A percentile compares a stretch with the other conserved stretches of the same genome.
Evolutionary conservation across 2,329 filamentous ascomycete genomes (phyloP).

Genomic region (Hirsutella thompsonii): DNA sequence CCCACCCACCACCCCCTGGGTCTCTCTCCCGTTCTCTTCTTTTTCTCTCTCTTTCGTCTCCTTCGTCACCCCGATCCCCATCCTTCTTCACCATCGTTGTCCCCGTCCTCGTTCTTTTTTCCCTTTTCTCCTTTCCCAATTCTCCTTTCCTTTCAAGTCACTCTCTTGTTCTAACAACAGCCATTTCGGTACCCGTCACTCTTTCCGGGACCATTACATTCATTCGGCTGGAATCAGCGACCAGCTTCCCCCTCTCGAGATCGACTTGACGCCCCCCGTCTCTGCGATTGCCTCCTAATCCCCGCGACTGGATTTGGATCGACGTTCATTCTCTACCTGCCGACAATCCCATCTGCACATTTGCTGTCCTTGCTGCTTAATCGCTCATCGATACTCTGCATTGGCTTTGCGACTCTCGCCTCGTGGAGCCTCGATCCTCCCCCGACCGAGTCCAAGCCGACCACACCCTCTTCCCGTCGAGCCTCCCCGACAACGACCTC

Average conservation of each 20-base stretch:
- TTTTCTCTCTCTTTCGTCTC: conserved; percentile 20
- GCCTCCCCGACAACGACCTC: too few species aligned
- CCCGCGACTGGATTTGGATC: too few species aligned
- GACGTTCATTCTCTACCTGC: too few species aligned
- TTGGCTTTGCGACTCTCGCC: too few species aligned
- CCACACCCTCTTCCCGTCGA: too few species aligned
- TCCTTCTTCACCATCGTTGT: conserved; percentile 1
- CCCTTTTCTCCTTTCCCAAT: conserved; percentile 24
- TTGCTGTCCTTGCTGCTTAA: too few species aligned
- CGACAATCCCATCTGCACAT: too few species aligned
- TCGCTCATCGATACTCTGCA: too few species aligned
- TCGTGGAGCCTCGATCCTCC: too few species aligned
- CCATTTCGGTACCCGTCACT: conserved; percentile 35
- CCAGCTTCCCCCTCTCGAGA: too few species aligned
- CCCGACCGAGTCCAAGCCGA: too few species aligned
- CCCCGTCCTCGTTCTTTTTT: conserved; percentile 16
- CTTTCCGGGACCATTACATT: conserved; percentile 36
- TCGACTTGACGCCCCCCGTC: conserved; percentile 6
- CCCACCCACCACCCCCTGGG: conserved; percentile 25
- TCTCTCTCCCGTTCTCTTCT: conserved; percentile 14
- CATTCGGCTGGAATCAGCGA: conserved; percentile 19
- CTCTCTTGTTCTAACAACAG: conserved; percentile 32
- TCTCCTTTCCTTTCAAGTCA: conserved; percentile 36
- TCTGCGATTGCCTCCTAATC: conserved; percentile 2
- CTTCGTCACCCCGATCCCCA: conserved; percentile 16